These are phyloP conservation scores for Rhynchosporium graminicola DNA, from an alignment of 2,329 filamentous ascomycete genomes.

Conservation along the genomic window DNA sequence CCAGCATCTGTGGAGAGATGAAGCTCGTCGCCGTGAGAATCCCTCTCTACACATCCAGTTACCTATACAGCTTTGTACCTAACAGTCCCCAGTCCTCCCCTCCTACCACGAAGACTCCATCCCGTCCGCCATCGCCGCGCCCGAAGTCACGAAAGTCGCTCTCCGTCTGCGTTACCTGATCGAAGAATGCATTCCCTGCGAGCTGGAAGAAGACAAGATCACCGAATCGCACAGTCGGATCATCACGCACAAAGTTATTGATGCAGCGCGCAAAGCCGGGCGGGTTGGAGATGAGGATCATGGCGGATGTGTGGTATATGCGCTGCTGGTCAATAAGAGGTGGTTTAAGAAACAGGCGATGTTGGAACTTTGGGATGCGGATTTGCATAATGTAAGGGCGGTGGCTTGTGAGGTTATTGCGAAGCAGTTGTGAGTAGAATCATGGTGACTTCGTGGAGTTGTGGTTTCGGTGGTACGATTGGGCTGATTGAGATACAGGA, in stretches of 20 bases:
- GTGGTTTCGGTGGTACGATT: background rate
- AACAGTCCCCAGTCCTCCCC: conserved; percentile 60
- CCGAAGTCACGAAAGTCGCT: conserved; percentile 85
- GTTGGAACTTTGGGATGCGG: conserved; percentile 88
- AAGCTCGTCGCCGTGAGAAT: conserved; percentile 35
- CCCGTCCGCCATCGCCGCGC: conserved; percentile 68
- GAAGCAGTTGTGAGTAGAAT: conserved; percentile 61
- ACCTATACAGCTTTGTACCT: background rate
- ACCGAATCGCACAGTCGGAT: conserved; percentile 81
- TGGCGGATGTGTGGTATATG: conserved; percentile 67
- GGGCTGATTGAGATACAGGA: conserved; percentile 50
- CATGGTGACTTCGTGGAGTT: too few species aligned
- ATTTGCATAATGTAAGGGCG: conserved; percentile 77
- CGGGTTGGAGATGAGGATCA: conserved; percentile 78
- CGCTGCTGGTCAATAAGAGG: conserved; percentile 46
- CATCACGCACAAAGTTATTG: conserved; percentile 77
- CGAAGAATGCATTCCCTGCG: conserved; percentile 86
- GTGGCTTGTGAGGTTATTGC: conserved; percentile 88
- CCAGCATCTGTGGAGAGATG: conserved; percentile 35
- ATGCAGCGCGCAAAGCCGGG: conserved; percentile 80
- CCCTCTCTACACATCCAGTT: background rate
- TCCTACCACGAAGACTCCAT: conserved; percentile 58
- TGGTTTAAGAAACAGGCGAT: conserved; percentile 80
- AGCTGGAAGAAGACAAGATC: conserved; percentile 74
- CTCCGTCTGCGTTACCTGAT: conserved; percentile 89